Percentiles rank a stretch among this genome's conserved stretches.
Evolutionary conservation across 116 monocot genomes (phyloP).

Genomic region (Zostera marina): DNA sequence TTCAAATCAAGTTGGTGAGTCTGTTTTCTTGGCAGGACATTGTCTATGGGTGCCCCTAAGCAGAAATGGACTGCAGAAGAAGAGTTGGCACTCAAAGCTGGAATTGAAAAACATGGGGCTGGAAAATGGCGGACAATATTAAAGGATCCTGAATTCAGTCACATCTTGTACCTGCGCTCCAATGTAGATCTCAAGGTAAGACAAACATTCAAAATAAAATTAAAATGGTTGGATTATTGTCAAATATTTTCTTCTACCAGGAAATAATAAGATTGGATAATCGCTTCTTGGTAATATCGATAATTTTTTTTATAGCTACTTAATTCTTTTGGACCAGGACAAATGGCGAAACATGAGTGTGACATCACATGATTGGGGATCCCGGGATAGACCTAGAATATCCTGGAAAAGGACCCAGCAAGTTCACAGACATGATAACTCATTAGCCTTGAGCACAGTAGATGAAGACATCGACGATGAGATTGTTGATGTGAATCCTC

Average conservation of each 20-base stretch:
- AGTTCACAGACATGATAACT: slow-evolving; percentile 17
- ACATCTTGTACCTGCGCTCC: slow-evolving; percentile 40
- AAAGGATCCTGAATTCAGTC: slow-evolving; percentile 76
- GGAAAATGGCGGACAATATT: slow-evolving; percentile 84
- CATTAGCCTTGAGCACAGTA: slow-evolving; percentile 11
- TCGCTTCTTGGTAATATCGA: background rate
- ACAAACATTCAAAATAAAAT: background rate
- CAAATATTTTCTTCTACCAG: background rate
- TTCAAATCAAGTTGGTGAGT: no score
- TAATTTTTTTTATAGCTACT: background rate
- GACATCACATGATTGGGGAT: slow-evolving; percentile 44
- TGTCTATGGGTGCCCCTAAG: slow-evolving; percentile 69
- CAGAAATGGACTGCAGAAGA: slow-evolving; percentile 81
- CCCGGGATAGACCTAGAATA: slow-evolving; percentile 40
- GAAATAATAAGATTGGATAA: background rate
- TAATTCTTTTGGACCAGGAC: slow-evolving; percentile 19
- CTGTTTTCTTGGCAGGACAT: no score
- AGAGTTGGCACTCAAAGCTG: slow-evolving; percentile 70
- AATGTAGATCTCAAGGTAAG: slow-evolving; percentile 62
- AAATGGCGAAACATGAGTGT: slow-evolving; percentile 78
- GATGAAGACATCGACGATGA: slow-evolving; percentile 27
- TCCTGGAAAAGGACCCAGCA: slow-evolving; percentile 26
- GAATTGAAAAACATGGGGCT: slow-evolving; percentile 57
- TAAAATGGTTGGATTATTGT: no score
- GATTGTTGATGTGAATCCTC: slow-evolving; percentile 37